These are phyloP conservation scores for Mortierella sp. DNA, from an alignment of 371 early-diverging fungal species.

Conservation along the genomic window DNA sequence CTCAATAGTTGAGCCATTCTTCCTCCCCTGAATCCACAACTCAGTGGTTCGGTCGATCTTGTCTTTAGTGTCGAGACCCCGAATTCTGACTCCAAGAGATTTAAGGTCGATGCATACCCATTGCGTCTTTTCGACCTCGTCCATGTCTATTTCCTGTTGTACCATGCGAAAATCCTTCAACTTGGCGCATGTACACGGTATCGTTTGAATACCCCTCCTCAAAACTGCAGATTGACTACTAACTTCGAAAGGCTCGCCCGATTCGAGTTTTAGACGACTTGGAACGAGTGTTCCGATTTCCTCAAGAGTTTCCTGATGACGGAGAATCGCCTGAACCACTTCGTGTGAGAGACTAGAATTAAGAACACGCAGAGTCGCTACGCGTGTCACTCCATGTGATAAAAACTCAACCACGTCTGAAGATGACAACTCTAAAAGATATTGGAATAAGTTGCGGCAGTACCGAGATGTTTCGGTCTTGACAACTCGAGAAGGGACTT, in stretches of 20 bases:
- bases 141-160: conserved; percentile 11
- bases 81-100: not conserved
- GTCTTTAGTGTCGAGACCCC: conserved; percentile 13
- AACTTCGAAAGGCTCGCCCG: not conserved
- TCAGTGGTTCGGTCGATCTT: not conserved
- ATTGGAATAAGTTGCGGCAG: not conserved
- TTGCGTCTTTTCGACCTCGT: not conserved
- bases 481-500: not conserved
- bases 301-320: conserved; percentile 6
- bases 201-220: not conserved
- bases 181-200: not conserved
- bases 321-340: not conserved
- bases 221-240: too few relatives aligned
- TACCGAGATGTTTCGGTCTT: not conserved
- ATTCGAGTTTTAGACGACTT: not conserved
- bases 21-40: conserved; percentile 2
- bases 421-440: not conserved
- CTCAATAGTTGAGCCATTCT: not conserved
- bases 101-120: conserved; percentile 9
- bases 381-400: not conserved
- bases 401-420: not conserved
- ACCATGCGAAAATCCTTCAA: not conserved
- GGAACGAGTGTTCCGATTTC: not conserved
- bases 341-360: not conserved
- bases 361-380: not conserved